Conservation (phyloP, 129 eudicot genomes). For the Sambucus nigra region DNA sequence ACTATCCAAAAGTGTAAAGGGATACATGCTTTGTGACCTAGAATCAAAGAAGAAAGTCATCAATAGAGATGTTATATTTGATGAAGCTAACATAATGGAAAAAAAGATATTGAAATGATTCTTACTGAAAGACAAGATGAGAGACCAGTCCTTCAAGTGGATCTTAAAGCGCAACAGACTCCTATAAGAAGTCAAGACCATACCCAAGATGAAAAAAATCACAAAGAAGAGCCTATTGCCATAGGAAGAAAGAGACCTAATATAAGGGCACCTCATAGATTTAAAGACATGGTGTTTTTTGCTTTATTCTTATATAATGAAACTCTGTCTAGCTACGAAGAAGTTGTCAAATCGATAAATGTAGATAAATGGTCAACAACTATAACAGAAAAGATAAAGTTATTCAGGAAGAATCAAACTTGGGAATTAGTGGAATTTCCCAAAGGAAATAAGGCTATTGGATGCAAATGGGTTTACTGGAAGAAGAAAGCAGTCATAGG, state of each 20-base stretch:
- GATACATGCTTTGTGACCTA: neutral
- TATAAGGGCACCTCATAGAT: neutral
- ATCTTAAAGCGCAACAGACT: too few relatives aligned
- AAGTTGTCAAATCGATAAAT: neutral
- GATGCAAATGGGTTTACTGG: neutral
- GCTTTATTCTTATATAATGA: neutral
- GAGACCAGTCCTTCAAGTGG: too few relatives aligned
- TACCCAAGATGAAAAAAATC: too few relatives aligned
- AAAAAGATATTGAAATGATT: too few relatives aligned
- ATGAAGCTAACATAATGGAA: neutral
- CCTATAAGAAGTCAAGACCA: too few relatives aligned
- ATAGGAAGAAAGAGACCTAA: neutral
- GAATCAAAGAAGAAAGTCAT: neutral
- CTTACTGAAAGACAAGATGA: too few relatives aligned
- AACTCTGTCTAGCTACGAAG: neutral
- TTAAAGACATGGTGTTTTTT: neutral
- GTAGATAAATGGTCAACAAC: neutral
- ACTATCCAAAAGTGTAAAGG: neutral
- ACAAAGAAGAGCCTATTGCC: neutral
- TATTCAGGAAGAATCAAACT: neutral
- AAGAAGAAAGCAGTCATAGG: neutral
- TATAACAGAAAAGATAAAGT: neutral
- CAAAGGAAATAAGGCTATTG: neutral
- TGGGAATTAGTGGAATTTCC: neutral
- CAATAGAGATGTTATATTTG: neutral